These are phyloP conservation scores for Apiospora saccharicola DNA, from an alignment of 2,329 filamentous ascomycete species.

Conservation along the genomic window DNA sequence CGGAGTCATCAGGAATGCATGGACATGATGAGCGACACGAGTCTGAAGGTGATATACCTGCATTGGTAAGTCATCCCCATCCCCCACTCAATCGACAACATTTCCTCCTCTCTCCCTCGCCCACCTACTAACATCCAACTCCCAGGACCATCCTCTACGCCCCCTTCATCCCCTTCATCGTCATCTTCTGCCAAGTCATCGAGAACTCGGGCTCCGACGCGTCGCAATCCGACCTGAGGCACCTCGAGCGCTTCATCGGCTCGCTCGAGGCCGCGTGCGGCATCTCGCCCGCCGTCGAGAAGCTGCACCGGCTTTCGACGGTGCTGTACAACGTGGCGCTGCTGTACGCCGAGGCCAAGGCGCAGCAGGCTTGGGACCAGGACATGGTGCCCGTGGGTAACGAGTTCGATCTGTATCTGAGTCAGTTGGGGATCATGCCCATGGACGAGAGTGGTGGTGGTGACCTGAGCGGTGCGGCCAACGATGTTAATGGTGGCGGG, in stretches of 20 bases:
- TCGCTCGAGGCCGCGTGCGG: constrained; percentile 59
- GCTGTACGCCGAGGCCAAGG: constrained; percentile 64
- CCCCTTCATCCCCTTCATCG: constrained; percentile 61
- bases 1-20: constrained; percentile 51
- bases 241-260: constrained; percentile 57
- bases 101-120: not conserved
- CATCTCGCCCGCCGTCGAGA: constrained; percentile 55
- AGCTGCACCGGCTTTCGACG: constrained; percentile 64
- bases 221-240: constrained; percentile 49
- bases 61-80: constrained; percentile 49
- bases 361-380: constrained; percentile 43
- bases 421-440: constrained; percentile 45
- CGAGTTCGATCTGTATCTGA: constrained; percentile 45
- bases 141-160: constrained; percentile 55
- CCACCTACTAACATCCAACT: not conserved
- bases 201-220: constrained; percentile 46
- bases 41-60: constrained; percentile 51
- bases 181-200: constrained; percentile 59
- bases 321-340: constrained; percentile 65
- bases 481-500: constrained; percentile 3
- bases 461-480: not conserved
- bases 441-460: constrained; percentile 30
- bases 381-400: constrained; percentile 38
- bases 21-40: constrained; percentile 45
- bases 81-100: not conserved